Evolutionary conservation across 2,329 filamentous ascomycete species (phyloP).

Genomic region (Simplicillium aogashimaense): DNA sequence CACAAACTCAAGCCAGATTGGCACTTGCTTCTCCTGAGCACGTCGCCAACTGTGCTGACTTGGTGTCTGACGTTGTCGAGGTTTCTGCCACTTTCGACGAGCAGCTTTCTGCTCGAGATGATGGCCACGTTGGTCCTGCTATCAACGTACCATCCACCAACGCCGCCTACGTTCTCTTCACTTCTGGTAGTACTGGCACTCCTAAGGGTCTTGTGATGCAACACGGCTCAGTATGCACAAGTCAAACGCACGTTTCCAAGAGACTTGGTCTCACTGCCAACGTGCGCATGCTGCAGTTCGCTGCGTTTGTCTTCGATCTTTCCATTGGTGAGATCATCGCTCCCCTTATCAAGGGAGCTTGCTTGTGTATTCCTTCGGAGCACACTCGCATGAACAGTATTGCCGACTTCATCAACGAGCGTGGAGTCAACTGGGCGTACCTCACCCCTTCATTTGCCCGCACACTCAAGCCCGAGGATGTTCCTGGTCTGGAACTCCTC

Average conservation of each 20-base stretch:
- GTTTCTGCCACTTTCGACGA: background rate
- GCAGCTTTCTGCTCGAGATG: background rate
- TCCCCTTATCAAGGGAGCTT: slow-evolving; percentile 2
- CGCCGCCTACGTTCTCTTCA: slow-evolving; percentile 32
- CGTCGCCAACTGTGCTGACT: slow-evolving; percentile 2
- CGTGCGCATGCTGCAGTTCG: slow-evolving; percentile 5
- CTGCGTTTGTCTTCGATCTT: slow-evolving; percentile 6
- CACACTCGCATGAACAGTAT: slow-evolving; percentile 4
- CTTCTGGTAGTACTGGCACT: slow-evolving; percentile 39
- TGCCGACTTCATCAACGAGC: slow-evolving; percentile 3
- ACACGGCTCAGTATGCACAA: slow-evolving; percentile 9
- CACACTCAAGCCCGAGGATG: background rate
- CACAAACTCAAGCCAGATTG: slow-evolving; percentile 8
- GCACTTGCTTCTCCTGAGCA: slow-evolving; percentile 11
- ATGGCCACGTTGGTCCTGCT: background rate
- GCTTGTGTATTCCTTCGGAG: slow-evolving; percentile 7
- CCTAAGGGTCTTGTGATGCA: slow-evolving; percentile 38
- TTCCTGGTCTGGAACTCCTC: background rate
- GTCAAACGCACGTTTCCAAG: slow-evolving; percentile 6
- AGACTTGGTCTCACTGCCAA: background rate
- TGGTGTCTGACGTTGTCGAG: slow-evolving; percentile 1
- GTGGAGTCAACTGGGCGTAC: slow-evolving; percentile 3
- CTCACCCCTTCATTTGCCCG: slow-evolving; percentile 4
- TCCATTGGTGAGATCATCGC: slow-evolving; percentile 2
- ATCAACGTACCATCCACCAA: background rate